phyloP scores from a whole-genome alignment of 75 land plant genomes.

The Gnetum montanum region DNA sequence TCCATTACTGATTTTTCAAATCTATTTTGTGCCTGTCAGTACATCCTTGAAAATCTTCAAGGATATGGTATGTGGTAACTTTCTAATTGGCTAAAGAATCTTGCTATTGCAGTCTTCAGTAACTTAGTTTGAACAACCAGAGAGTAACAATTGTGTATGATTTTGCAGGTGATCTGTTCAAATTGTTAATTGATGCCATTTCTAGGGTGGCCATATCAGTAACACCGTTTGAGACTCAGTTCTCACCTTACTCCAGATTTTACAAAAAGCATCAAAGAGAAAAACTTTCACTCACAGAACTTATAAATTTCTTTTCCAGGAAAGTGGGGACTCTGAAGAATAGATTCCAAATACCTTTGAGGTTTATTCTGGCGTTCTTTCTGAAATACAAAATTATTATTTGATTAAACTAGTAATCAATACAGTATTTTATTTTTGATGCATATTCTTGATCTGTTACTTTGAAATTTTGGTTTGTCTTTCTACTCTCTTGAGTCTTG shows the following conservation, averaged over 20 bases:
- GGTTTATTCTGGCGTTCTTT: background rate
- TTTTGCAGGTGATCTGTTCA: background rate
- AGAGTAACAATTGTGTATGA: background rate
- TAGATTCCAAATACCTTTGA: background rate
- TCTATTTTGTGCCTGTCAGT: no score
- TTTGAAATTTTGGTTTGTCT: background rate
- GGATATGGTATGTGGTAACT: no score
- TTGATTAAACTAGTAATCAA: background rate
- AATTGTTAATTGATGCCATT: constrained; percentile 2
- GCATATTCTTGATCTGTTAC: background rate
- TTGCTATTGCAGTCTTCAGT: background rate
- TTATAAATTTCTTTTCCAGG: constrained; percentile 1
- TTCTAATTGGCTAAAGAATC: background rate
- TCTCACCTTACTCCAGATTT: background rate
- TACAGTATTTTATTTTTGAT: background rate
- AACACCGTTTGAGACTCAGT: background rate
- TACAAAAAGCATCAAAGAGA: background rate
- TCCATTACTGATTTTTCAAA: no score
- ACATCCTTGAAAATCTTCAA: no score
- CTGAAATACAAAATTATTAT: background rate
- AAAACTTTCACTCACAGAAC: background rate
- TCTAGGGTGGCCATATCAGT: constrained; percentile 6
- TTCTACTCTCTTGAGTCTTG: background rate
- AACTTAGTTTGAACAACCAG: background rate
- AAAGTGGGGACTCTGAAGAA: background rate